Percentiles rank a stretch among this genome's conserved stretches.
phyloP scores from a whole-genome alignment of 2,329 filamentous ascomycete species.

The Orbilia javanica region DNA sequence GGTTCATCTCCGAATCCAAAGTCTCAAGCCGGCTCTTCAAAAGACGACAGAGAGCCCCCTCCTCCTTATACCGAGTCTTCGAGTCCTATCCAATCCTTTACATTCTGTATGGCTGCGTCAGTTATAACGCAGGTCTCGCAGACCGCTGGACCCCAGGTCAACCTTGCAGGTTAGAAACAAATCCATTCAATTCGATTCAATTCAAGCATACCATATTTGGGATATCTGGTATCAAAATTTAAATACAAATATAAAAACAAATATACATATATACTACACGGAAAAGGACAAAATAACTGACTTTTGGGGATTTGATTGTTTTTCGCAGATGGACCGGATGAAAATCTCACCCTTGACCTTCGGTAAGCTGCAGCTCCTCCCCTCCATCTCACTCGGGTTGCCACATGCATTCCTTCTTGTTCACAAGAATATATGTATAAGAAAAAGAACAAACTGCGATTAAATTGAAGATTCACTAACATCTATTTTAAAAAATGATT shows the following conservation, averaged over 20 bases:
- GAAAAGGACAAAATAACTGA: constrained; percentile 17
- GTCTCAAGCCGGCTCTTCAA: constrained; percentile 56
- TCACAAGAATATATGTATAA: too few relatives aligned
- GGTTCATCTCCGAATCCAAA: constrained; percentile 44
- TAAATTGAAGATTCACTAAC: constrained; percentile 62
- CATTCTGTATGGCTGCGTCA: constrained; percentile 98
- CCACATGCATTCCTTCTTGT: constrained; percentile 22
- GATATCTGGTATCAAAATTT: too few relatives aligned
- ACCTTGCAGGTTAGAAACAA: constrained; percentile 78
- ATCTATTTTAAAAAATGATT: constrained; percentile 43
- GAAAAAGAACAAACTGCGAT: too few relatives aligned
- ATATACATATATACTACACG: too few relatives aligned
- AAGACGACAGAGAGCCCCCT: constrained; percentile 88
- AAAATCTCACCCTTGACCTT: constrained; percentile 94
- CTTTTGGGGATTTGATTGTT: constrained; percentile 59
- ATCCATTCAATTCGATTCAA: not conserved
- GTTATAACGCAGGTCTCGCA: constrained; percentile 99
- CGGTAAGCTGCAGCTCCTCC: constrained; percentile 72
- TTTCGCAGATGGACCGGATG: constrained; percentile 81
- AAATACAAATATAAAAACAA: too few relatives aligned
- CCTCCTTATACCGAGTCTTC: constrained; percentile 96
- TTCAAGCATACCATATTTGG: not conserved
- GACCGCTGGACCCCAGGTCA: constrained; percentile 81
- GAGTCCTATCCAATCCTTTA: constrained; percentile 90
- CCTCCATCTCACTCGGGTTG: not conserved